Percentiles rank a stretch among this genome's conserved stretches.
These are phyloP conservation scores for Dendrobium chrysotoxum DNA, from an alignment of 106 monocot genomes.

Conservation along the genomic window DNA sequence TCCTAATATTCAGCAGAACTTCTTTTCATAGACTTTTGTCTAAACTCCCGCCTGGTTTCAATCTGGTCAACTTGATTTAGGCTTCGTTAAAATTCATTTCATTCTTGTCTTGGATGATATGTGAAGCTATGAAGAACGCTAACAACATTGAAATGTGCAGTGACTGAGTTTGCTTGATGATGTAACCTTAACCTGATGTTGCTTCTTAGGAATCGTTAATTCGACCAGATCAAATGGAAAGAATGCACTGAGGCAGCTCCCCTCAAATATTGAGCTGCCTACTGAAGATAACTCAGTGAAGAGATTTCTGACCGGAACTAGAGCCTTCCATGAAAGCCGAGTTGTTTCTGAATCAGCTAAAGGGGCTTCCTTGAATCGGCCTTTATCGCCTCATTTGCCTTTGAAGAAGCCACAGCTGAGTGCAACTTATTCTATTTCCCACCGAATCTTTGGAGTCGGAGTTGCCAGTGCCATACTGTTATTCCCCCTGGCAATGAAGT, in stretches of 20 bases:
- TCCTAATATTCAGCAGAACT: too few species aligned
- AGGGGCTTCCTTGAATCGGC: conserved; percentile 39
- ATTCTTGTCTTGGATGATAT: too few species aligned
- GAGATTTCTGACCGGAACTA: conserved; percentile 1
- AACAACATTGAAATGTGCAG: too few species aligned
- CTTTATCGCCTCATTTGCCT: conserved; percentile 64
- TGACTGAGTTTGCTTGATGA: neutral
- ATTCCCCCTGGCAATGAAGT: conserved; percentile 36
- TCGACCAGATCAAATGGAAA: conserved; percentile 4
- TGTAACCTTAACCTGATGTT: neutral
- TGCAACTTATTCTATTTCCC: conserved; percentile 68
- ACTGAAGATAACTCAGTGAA: neutral
- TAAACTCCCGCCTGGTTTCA: too few species aligned
- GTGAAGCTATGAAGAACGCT: too few species aligned
- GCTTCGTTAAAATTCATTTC: too few species aligned
- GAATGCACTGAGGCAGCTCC: neutral
- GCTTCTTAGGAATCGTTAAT: conserved; percentile 16
- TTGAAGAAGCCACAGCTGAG: conserved; percentile 66
- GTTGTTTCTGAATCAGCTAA: conserved; percentile 22
- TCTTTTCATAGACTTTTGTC: too few species aligned
- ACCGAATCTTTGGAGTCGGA: conserved; percentile 46
- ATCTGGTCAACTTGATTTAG: too few species aligned
- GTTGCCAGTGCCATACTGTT: conserved; percentile 31
- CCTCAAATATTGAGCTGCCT: conserved; percentile 1
- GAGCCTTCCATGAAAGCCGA: conserved; percentile 34